These are phyloP conservation scores for Coemansia sp. DNA, from an alignment of 192 early-diverging fungal genomes.

Conservation along the genomic window DNA sequence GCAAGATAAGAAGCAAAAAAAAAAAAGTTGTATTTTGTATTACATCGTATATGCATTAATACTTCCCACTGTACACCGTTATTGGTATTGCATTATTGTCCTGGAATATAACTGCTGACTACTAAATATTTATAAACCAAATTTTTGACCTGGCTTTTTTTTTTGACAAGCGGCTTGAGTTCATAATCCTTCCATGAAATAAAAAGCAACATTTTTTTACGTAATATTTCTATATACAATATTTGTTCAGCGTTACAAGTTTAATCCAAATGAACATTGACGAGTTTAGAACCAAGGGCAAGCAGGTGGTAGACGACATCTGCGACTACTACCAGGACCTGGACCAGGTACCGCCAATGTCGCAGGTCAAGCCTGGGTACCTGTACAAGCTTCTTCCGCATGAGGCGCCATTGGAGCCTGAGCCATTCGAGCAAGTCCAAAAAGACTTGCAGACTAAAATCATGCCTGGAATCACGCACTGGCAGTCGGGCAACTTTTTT, in stretches of 20 bases:
- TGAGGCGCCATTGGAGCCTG: constrained; percentile 49
- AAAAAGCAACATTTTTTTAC: background rate
- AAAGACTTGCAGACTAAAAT: constrained; percentile 54
- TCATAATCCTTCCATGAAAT: no score
- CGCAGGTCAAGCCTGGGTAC: constrained; percentile 57
- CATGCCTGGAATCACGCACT: constrained; percentile 62
- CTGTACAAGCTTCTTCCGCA: constrained; percentile 45
- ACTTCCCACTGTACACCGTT: no score
- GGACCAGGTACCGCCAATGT: constrained; percentile 34
- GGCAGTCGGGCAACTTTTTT: constrained; percentile 61
- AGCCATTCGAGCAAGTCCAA: constrained; percentile 24
- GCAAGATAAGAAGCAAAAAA: no score
- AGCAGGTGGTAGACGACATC: constrained; percentile 56
- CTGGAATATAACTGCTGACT: no score
- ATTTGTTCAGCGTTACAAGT: background rate
- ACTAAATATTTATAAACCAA: no score
- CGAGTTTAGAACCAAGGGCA: constrained; percentile 54
- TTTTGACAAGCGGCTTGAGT: no score
- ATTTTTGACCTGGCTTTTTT: no score
- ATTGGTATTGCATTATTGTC: no score
- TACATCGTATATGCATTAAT: no score
- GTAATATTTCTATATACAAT: background rate
- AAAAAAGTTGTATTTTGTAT: no score
- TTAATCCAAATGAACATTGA: constrained; percentile 3
- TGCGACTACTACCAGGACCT: constrained; percentile 58